Evolutionary conservation across 2,329 filamentous ascomycete genomes (phyloP).

Genomic region (Colletotrichum magnum): DNA sequence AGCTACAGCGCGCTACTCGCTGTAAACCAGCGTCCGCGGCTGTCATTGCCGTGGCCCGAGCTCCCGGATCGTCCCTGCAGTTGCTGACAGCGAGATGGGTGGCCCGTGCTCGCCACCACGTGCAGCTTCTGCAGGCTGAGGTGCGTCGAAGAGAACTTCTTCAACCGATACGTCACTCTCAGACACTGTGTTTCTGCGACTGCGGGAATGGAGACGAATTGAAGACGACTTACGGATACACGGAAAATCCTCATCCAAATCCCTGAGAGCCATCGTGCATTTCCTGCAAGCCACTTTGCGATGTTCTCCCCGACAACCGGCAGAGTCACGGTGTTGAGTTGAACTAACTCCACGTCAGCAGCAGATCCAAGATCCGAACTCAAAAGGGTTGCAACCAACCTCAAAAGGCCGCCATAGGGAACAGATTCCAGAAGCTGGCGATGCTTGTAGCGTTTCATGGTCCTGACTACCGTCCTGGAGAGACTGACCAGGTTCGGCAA

Average conservation of each 20-base stretch:
- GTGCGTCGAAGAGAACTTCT: slow-evolving; percentile 9
- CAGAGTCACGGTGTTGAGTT: no score
- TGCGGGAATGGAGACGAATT: background rate
- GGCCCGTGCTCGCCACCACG: slow-evolving; percentile 12
- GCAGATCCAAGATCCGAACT: no score
- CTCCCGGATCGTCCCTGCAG: slow-evolving; percentile 20
- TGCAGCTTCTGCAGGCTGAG: slow-evolving; percentile 20
- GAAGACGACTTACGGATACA: slow-evolving; percentile 1
- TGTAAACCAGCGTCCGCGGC: slow-evolving; percentile 3
- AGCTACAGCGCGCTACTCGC: slow-evolving; percentile 2
- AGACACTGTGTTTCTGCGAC: background rate
- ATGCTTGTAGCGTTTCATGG: no score
- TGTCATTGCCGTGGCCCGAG: slow-evolving; percentile 19
- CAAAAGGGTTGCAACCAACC: no score
- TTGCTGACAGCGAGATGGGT: slow-evolving; percentile 2
- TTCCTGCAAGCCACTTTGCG: background rate
- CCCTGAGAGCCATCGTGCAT: background rate
- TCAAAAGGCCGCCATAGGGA: no score
- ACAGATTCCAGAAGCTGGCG: no score
- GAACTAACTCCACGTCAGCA: no score
- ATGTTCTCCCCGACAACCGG: no score
- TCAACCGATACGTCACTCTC: slow-evolving; percentile 6
- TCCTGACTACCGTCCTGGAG: background rate
- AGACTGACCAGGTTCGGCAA: slow-evolving; percentile 29
- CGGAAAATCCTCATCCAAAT: no score